A percentile compares a stretch with the other conserved stretches of the same genome.
These are phyloP conservation scores for Quercus bicolor DNA, from an alignment of 306 rosid species.

Conservation along the genomic window DNA sequence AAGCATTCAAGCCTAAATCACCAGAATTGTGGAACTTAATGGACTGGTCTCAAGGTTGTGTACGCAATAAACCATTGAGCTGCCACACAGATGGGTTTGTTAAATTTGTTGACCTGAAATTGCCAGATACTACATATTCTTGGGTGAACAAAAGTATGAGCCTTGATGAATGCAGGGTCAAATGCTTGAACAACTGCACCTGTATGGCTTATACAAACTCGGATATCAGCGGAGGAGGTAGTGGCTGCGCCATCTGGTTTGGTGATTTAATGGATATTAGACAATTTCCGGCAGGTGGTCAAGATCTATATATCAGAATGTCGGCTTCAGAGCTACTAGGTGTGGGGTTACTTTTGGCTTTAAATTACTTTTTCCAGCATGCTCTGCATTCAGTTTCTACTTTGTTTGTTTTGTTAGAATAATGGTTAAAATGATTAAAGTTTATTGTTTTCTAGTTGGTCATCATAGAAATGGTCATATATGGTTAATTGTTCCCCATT, in stretches of 20 bases:
- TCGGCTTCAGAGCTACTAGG: constrained; percentile 27
- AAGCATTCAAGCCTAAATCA: constrained; percentile 45
- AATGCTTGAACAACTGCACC: constrained; percentile 50
- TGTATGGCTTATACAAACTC: constrained; percentile 50
- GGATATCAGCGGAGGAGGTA: constrained; percentile 43
- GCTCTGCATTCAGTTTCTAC: too few relatives aligned
- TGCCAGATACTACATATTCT: constrained; percentile 45
- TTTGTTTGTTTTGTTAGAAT: too few relatives aligned
- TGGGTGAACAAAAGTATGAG: constrained; percentile 43
- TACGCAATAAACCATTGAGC: constrained; percentile 15
- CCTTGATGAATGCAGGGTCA: constrained; percentile 37
- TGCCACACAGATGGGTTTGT: constrained; percentile 41
- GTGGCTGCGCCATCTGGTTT: constrained; percentile 60
- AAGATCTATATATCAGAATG: constrained; percentile 41
- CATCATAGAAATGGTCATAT: too few relatives aligned
- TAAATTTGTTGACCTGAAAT: constrained; percentile 29
- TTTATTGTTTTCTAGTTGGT: too few relatives aligned
- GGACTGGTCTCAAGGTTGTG: constrained; percentile 56
- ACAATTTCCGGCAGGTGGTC: constrained; percentile 15
- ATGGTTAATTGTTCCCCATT: too few relatives aligned
- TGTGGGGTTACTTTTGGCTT: not conserved
- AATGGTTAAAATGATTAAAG: too few relatives aligned
- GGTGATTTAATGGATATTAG: constrained; percentile 40
- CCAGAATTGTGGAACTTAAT: constrained; percentile 37
- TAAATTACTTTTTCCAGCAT: not conserved